Conservation (phyloP, 2,329 filamentous ascomycete species). For the Sporothrix schenckii region DNA sequence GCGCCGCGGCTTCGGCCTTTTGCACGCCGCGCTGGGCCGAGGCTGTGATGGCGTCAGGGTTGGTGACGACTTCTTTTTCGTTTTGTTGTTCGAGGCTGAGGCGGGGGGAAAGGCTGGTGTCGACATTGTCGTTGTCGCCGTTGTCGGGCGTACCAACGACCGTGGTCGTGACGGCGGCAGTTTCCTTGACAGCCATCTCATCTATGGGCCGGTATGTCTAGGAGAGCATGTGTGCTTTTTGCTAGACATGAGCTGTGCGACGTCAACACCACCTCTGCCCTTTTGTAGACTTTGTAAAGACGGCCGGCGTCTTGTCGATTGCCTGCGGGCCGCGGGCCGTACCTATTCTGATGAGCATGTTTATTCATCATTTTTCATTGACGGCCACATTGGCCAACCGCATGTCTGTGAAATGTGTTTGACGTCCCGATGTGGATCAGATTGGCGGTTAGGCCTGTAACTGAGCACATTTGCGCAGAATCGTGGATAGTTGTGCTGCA, state of each 20-base stretch:
- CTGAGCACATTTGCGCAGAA: slow-evolving; percentile 23
- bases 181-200: background rate
- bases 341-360: slow-evolving; percentile 14
- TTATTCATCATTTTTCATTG: background rate
- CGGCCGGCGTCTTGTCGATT: background rate
- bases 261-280: background rate
- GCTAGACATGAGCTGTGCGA: background rate
- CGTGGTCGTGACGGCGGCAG: background rate
- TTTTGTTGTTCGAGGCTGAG: slow-evolving; percentile 34
- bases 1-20: slow-evolving; percentile 53
- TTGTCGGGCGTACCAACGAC: background rate
- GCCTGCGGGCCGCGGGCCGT: background rate
- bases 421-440: background rate
- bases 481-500: background rate
- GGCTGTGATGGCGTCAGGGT: slow-evolving; percentile 31
- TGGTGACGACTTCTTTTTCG: slow-evolving; percentile 32
- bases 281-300: background rate
- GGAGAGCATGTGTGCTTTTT: background rate
- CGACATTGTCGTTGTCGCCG: background rate
- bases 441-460: background rate
- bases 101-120: background rate
- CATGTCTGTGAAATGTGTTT: background rate
- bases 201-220: background rate
- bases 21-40: slow-evolving; percentile 51
- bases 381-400: background rate